phyloP scores from a whole-genome alignment of 2,329 filamentous ascomycete species.

The Pyrenophora tritici-repentis region DNA sequence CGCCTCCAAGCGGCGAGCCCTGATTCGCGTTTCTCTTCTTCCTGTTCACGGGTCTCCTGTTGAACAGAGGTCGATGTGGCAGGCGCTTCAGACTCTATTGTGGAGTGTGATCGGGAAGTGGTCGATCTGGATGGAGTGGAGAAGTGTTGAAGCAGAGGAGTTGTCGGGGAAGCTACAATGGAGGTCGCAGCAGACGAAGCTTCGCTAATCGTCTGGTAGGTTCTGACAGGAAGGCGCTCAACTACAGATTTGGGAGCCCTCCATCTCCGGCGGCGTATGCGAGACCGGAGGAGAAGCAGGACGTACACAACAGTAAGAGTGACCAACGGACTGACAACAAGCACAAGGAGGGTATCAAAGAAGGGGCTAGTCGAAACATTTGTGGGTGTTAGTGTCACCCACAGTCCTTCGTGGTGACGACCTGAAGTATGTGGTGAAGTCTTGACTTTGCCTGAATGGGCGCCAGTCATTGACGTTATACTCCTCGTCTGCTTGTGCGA shows the following conservation, averaged over 20 bases:
- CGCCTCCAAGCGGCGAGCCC: slow-evolving; percentile 59
- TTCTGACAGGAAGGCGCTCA: slow-evolving; percentile 90
- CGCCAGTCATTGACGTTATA: slow-evolving; percentile 24
- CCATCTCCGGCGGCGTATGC: slow-evolving; percentile 88
- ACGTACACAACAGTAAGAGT: slow-evolving; percentile 93
- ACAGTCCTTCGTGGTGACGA: slow-evolving; percentile 74
- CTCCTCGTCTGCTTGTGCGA: slow-evolving; percentile 21
- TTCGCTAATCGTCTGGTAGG: slow-evolving; percentile 82
- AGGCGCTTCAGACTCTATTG: slow-evolving; percentile 65
- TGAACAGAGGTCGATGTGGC: slow-evolving; percentile 40
- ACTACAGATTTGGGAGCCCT: slow-evolving; percentile 97
- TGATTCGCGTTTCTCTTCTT: slow-evolving; percentile 59
- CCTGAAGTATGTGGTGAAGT: slow-evolving; percentile 21
- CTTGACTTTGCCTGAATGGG: slow-evolving; percentile 22
- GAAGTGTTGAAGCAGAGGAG: slow-evolving; percentile 71
- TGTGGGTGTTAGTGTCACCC: slow-evolving; percentile 94
- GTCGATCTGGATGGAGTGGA: slow-evolving; percentile 39
- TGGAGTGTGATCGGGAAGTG: slow-evolving; percentile 65
- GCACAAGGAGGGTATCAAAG: slow-evolving; percentile 92
- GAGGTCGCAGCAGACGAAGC: slow-evolving; percentile 66
- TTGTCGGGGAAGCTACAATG: slow-evolving; percentile 70
- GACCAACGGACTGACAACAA: slow-evolving; percentile 92
- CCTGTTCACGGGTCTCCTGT: slow-evolving; percentile 40
- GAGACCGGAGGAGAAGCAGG: slow-evolving; percentile 81
- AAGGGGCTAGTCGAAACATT: slow-evolving; percentile 88